Base-by-base conservation (phyloP, 805 yeast species). In the Groenewaldozyma salmanticensis region DNA sequence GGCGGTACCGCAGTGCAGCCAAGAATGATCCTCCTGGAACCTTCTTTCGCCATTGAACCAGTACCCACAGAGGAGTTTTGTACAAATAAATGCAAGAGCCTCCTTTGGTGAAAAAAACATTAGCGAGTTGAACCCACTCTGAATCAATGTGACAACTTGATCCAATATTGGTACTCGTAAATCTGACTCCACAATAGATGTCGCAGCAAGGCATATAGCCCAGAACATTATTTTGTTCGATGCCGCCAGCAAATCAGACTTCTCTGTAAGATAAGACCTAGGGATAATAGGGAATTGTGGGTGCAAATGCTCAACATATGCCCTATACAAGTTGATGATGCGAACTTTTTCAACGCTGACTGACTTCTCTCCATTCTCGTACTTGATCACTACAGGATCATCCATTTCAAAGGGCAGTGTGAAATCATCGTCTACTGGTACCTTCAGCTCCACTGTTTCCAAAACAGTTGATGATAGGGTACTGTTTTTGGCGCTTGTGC, bases 201-300 rank as follows among this genome's bases (percentile, higher is more conserved):
- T 22, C 5, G 43, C 42, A 7, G 31, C 39, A 11, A 31, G 27
- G 21, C 41, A 37, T 22, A 44, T 33, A 5, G 45, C 29, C 45
- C 44, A 42, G 38, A 41, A 42, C 21, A 44, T 27, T 13, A 31
- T 3, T 2, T 27, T 22, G 20, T 35, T 31, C 18, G 35, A 19
- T 9, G 38, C 22, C 2, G 20, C 19, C 31, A 44, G 22, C 31
- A 27, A 20, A 13, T 33, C 29, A 7, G 13, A 9, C 7, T 24
- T 24, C 13, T 24, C 29, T 9, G 13, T 24, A 13, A 24, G 13
- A 24, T 24, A 7, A 33, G 2, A 4, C 19, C 24, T 24, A 11
- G 47, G 31, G 15, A 44, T 31, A 13, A 44, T 31, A 2, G 47
- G 47, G 37, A 38, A 44, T 11, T 17, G 16, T 5, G 42, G 40